Conservation (phyloP, 2,329 filamentous ascomycete species). For the Penicillium sp. region DNA sequence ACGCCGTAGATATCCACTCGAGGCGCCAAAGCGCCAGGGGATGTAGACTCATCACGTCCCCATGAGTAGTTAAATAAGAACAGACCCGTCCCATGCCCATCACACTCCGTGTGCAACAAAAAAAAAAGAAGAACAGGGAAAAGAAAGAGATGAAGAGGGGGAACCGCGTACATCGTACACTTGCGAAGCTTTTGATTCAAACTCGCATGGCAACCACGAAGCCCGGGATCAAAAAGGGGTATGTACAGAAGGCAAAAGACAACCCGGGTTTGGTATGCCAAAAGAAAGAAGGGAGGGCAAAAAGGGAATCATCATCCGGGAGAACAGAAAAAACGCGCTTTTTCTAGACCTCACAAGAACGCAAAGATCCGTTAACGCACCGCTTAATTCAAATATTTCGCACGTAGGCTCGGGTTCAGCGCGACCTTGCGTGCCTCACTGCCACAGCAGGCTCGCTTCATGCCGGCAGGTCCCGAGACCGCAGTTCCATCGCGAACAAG, state of each 20-base stretch:
- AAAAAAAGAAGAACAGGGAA: neutral
- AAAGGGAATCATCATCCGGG: conserved; percentile 28
- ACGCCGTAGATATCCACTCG: conserved; percentile 10
- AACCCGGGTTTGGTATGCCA: conserved; percentile 23
- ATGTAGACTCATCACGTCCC: conserved; percentile 7
- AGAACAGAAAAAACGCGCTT: conserved; percentile 27
- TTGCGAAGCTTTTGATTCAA: conserved; percentile 10
- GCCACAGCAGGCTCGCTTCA: conserved; percentile 44
- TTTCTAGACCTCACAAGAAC: conserved; percentile 29
- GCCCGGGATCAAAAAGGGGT: conserved; percentile 18
- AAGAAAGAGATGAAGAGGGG: conserved; percentile 19
- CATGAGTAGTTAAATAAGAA: conserved; percentile 3
- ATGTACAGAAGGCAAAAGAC: conserved; percentile 23
- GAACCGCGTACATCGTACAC: conserved; percentile 30
- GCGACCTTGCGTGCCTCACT: conserved; percentile 38
- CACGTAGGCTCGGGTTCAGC: conserved; percentile 34
- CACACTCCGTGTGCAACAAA: neutral
- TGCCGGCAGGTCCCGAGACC: conserved; percentile 36
- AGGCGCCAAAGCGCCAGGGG: conserved; percentile 12
- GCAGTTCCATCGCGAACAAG: conserved; percentile 25
- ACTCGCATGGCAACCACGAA: conserved; percentile 19
- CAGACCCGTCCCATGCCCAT: neutral
- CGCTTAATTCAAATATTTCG: conserved; percentile 28
- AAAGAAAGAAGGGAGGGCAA: conserved; percentile 11
- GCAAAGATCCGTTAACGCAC: conserved; percentile 14